Evolutionary conservation across 208 protist species (phyloP), one percentile per base, ranked within the genome.

Genomic region (Trypanosoma vivax): DNA sequence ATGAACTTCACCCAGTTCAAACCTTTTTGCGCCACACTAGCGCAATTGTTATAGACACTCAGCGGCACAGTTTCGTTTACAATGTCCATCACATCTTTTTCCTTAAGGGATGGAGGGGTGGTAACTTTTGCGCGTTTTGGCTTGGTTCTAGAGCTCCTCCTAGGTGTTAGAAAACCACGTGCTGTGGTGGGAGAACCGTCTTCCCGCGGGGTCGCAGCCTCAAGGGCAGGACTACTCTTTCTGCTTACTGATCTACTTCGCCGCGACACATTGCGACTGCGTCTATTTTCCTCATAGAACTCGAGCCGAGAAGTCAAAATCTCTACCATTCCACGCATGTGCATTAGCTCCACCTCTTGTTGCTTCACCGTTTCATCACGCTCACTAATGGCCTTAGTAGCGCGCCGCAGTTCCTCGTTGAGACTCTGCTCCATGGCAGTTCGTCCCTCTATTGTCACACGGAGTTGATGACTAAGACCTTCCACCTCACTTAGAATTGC

Each of bases 401-500:
- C 39, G 16, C n/a, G 39, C 39, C 23, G 39, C 39, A 43, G 6
- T 18, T 24, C 16, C 23, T 7, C 39, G 6, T 43, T 9, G 39
- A 19, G 6, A 9, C 23, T 18, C n/a, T 18, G 39, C 23, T 43
- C 39, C 39, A 43, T 18, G 9, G n/a, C 16, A 24, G 39, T 18
- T 19, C 39, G 39, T 6, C n/a, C n/a, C 39, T 43, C n/a, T 2
- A 51, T 13, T 10, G 55, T 48, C 21, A 47, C 55, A 14, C 40
- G 37, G 6, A 62, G 25, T 10, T 54, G 16, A 28, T 38, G 31
- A 28, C 48, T 58, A 16, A 65, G 48, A 11, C 37, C 41, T 28
- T 56, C 48, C 28, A 65, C 59, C 19, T 65, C 59, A 10, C 13
- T 34, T 2, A 65, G 24, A 19, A 65, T 65, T 14, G 59, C 59